Conservation (phyloP, 805 yeast species). For the Cyberlindnera maclurae region DNA sequence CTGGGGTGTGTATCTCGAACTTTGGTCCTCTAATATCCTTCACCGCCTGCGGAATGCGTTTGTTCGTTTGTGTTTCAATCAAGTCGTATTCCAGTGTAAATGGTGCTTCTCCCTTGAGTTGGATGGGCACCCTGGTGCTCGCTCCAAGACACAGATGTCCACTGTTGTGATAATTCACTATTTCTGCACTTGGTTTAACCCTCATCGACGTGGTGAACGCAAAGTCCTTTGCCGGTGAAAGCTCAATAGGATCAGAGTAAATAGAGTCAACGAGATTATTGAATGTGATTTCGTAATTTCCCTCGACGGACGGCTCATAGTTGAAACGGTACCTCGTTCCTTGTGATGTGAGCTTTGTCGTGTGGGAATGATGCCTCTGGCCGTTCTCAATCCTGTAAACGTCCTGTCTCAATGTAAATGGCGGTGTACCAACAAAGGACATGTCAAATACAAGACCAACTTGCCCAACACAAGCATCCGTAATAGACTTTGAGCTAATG, state of each 20-base stretch:
- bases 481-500: conserved; percentile 42
- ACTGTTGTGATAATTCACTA: conserved; percentile 9
- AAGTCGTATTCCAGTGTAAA: conserved; percentile 65
- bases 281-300: conserved; percentile 72
- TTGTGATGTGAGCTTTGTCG: conserved; percentile 30
- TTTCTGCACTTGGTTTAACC: conserved; percentile 52
- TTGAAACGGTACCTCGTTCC: conserved; percentile 48
- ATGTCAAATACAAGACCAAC: conserved; percentile 76
- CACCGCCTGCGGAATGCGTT: conserved; percentile 36
- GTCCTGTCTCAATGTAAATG: conserved; percentile 61
- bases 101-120: conserved; percentile 75
- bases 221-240: conserved; percentile 33
- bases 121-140: conserved; percentile 41
- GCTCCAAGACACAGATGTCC: conserved; percentile 41
- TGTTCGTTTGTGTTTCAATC: conserved; percentile 45
- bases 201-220: conserved; percentile 66
- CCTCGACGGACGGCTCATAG: conserved; percentile 76
- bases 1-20: conserved; percentile 45
- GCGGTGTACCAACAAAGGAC: conserved; percentile 68
- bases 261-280: conserved; percentile 56
- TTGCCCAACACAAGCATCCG: conserved; percentile 88
- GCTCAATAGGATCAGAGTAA: conserved; percentile 36
- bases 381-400: conserved; percentile 45
- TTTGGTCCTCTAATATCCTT: conserved; percentile 32
- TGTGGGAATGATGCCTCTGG: conserved; percentile 26